Evolutionary conservation across 768 basidiomycete species (phyloP).

Genomic region (Leucocoprinus sp.): DNA sequence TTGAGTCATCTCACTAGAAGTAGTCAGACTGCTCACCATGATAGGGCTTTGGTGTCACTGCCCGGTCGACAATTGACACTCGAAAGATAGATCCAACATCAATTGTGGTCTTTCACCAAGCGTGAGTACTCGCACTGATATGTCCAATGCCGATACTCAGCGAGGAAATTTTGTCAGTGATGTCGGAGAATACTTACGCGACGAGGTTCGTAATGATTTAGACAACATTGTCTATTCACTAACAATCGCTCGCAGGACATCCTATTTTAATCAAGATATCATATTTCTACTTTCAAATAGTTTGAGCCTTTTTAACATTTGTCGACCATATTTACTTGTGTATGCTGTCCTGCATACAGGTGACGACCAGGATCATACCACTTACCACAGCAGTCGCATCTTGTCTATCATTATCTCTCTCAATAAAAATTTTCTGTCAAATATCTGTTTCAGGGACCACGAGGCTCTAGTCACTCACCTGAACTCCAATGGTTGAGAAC

Average conservation of each 20-base stretch:
- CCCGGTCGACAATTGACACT: constrained; percentile 91
- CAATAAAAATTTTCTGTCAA: no score
- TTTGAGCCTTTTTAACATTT: no score
- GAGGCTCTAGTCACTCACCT: no score
- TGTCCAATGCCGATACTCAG: no score
- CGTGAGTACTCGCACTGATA: constrained; percentile 41
- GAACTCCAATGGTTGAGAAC: no score
- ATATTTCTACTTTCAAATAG: no score
- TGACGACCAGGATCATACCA: no score
- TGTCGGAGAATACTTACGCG: constrained; percentile 43
- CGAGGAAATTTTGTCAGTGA: constrained; percentile 10
- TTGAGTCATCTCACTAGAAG: constrained; percentile 7
- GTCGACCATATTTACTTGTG: no score
- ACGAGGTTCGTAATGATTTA: constrained; percentile 53
- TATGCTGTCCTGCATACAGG: no score
- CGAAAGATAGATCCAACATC: constrained; percentile 95
- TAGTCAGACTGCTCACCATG: background rate
- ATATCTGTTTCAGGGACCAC: no score
- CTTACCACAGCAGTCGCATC: no score
- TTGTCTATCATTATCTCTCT: no score
- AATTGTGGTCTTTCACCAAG: constrained; percentile 97
- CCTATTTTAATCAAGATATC: constrained; percentile 47
- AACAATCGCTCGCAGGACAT: constrained; percentile 49
- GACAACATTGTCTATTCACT: constrained; percentile 14
- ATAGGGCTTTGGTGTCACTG: constrained; percentile 96